Base-by-base conservation (phyloP, 257 asterid species). In the Misopates orontium region DNA sequence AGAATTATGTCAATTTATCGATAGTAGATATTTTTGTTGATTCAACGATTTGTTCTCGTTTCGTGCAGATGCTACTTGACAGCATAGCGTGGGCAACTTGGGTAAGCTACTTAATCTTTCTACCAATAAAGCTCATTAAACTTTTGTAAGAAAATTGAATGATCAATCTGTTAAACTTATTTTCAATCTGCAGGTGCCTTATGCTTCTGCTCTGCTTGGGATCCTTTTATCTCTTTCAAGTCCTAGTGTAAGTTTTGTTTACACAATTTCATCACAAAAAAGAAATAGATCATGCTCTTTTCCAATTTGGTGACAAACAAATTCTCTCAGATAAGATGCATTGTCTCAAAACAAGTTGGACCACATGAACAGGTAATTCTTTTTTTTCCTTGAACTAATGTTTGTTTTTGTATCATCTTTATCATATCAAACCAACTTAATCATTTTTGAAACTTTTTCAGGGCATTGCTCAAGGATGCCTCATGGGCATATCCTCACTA, bases 241-340 rank as follows among this genome's bases (percentile, higher is more conserved):
- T 80, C 96, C 96, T 12, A 82, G 93, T 75, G 96, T 92, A 72
- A 77, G 98, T 80, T 64, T 8, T n/a, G n/a, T n/a, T n/a, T n/a
- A n/a, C n/a, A n/a, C n/a, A n/a, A n/a, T n/a, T n/a, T n/a, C n/a
- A n/a, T n/a, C n/a, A n/a, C n/a, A n/a, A n/a, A n/a, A n/a, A n/a
- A n/a, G n/a, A n/a, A n/a, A n/a, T n/a, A n/a, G n/a, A n/a, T n/a
- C n/a, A n/a, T n/a, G n/a, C n/a, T n/a, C n/a, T n/a, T n/a, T n/a
- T n/a, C n/a, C n/a, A n/a, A n/a, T n/a, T n/a, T n/a, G n/a, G n/a
- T n/a, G n/a, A 44, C 14, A 18, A 44, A 48, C 39, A 13, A n/a
- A n/a, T n/a, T 14, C 18, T 65, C 12, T 70, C 89, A 92, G 98
- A 63, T 92, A 62, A 69, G 91, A 60, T 87, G 97, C 89, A 87